Evolutionary conservation across 2,329 filamentous ascomycete species (phyloP), one percentile per base, ranked within the genome.

Genomic region (Aspergillus aculeatinus): DNA sequence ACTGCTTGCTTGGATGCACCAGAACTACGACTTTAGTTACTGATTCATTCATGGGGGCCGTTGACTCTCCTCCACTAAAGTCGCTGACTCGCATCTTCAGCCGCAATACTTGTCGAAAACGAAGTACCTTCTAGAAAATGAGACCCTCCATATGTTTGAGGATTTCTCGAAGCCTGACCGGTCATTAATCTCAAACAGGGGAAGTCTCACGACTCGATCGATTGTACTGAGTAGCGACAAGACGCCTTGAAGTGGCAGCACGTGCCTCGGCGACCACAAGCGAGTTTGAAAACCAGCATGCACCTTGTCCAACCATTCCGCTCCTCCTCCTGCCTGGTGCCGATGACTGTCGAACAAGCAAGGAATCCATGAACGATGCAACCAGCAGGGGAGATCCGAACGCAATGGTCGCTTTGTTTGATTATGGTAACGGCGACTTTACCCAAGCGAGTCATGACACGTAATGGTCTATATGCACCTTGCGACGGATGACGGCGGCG

Each of bases 381-480:
- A 25, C n/a, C 48, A 25, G 48, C 55, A 57, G 31, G 33, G 44
- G 27, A 49, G 12, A 31, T 12, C 35, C n/a, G 9, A 21, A 12
- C 25, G 29, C 16, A 25, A 49, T 55, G 44, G 33, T 44, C 31
- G 50, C 42, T 35, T 9, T 35, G 51, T 53, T 51, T 33, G 10
- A 25, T 53, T 39, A 54, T 54, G 35, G 31, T 51, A 55, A 49
- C 65, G 64, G 63, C 58, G 55, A 52, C 63, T 57, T 61, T 66
- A 63, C 67, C 69, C 55, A 68, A 68, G 61, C 60, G 14, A 63
- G 68, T 58, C 55, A 63, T 72, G 70, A 73, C 70, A 73, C 68
- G 70, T 72, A 72, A 72, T 68, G 70, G 67, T 52, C 55, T 29
- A 21, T 29, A 42, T 42, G 39, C 27, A 55, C 42, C 27, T 29